Conservation (phyloP, 1,284 basidiomycete genomes). For the Tilletiaria anomala region DNA sequence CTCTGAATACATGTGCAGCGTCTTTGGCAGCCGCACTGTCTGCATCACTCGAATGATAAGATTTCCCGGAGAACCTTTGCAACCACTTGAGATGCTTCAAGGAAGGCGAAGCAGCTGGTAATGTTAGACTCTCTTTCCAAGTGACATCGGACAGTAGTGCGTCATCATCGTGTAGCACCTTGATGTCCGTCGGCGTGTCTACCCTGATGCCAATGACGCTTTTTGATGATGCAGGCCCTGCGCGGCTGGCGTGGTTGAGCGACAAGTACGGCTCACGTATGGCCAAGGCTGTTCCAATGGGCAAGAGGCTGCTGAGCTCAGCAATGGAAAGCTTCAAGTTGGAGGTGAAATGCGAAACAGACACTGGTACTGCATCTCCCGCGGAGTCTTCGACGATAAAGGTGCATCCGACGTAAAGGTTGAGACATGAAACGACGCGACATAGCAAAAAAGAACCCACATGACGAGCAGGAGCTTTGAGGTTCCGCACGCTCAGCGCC, state of each 20-base stretch:
- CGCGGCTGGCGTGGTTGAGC: slow-evolving; percentile 22
- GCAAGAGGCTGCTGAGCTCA: slow-evolving; percentile 16
- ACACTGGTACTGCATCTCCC: slow-evolving; percentile 20
- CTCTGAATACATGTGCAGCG: no score
- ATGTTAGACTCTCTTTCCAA: slow-evolving; percentile 14
- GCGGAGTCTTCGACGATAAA: slow-evolving; percentile 17
- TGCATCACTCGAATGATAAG: no score
- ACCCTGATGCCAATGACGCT: slow-evolving; percentile 22
- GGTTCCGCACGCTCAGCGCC: slow-evolving; percentile 13
- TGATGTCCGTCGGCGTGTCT: slow-evolving; percentile 33
- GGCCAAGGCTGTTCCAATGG: slow-evolving; percentile 24
- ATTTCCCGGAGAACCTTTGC: no score
- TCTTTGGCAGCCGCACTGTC: no score
- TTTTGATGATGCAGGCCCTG: slow-evolving; percentile 25
- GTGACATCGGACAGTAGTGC: slow-evolving; percentile 3
- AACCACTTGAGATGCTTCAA: no score
- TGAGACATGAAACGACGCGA: slow-evolving; percentile 20
- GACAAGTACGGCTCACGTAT: slow-evolving; percentile 33
- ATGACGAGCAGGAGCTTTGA: slow-evolving; percentile 10
- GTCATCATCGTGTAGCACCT: slow-evolving; percentile 14
- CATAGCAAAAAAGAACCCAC: slow-evolving; percentile 20
- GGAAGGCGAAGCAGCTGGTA: no score
- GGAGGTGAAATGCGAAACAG: slow-evolving; percentile 30
- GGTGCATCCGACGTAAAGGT: slow-evolving; percentile 24
- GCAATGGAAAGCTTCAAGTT: slow-evolving; percentile 13